phyloP scores from a whole-genome alignment of 1,284 basidiomycete species.

The Ustilago hordei region DNA sequence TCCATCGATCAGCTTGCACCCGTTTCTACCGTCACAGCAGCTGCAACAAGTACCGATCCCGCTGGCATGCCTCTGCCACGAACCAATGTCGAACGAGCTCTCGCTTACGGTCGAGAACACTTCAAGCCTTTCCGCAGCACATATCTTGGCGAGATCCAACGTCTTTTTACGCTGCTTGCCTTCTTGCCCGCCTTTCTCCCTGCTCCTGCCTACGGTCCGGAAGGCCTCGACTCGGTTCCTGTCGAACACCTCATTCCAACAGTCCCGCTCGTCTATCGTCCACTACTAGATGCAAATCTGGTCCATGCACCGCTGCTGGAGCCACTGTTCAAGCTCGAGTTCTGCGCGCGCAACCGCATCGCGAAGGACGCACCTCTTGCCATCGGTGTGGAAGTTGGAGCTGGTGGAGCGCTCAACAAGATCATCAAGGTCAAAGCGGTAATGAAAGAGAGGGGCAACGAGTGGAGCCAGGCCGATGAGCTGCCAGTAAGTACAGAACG shows the following conservation, averaged over 20 bases:
- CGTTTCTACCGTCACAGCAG: neutral
- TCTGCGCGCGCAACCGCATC: conserved; percentile 86
- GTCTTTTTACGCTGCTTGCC: conserved; percentile 80
- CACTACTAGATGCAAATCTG: conserved; percentile 47
- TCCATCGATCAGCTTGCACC: conserved; percentile 27
- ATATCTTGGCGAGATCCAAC: conserved; percentile 78
- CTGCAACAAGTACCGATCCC: neutral
- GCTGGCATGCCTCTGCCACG: conserved; percentile 7
- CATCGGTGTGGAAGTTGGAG: conserved; percentile 89
- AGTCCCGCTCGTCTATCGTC: conserved; percentile 55
- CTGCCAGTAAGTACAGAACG: conserved; percentile 77
- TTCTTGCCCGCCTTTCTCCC: conserved; percentile 75
- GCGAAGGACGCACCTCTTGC: conserved; percentile 86
- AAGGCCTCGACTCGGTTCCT: conserved; percentile 31
- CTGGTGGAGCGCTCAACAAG: conserved; percentile 84
- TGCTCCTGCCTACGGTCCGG: conserved; percentile 29
- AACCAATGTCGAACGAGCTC: conserved; percentile 71
- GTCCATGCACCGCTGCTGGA: conserved; percentile 78
- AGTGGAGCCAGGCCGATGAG: conserved; percentile 89
- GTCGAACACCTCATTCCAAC: conserved; percentile 40
- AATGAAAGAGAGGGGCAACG: conserved; percentile 89
- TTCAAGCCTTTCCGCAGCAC: conserved; percentile 78
- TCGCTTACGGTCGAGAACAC: conserved; percentile 79
- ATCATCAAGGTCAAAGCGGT: conserved; percentile 93
- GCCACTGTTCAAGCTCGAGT: conserved; percentile 86